Evolutionary conservation across 768 basidiomycete genomes (phyloP).

Genomic region (Rhizopogon vinicolor): DNA sequence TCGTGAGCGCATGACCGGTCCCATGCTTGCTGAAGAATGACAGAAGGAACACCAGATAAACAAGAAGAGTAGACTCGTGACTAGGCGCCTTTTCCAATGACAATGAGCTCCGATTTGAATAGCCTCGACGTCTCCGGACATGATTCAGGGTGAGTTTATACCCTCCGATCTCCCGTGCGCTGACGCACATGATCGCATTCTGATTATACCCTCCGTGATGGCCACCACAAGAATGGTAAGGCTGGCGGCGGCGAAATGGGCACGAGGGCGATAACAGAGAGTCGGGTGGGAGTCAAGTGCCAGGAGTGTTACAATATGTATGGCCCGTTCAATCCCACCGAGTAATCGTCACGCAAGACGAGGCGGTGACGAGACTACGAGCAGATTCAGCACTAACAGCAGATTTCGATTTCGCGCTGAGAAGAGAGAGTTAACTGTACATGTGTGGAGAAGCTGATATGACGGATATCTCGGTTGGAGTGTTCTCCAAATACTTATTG

Average conservation of each 20-base stretch:
- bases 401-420: too few species aligned
- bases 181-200: constrained; percentile 14
- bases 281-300: not conserved
- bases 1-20: not conserved
- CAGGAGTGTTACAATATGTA: not conserved
- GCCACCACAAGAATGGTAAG: constrained; percentile 70
- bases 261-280: constrained; percentile 37
- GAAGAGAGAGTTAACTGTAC: too few species aligned
- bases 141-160: constrained; percentile 46
- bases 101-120: constrained; percentile 60
- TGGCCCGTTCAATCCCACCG: too few species aligned
- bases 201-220: constrained; percentile 44
- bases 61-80: not conserved
- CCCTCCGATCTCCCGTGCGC: constrained; percentile 43
- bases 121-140: constrained; percentile 62
- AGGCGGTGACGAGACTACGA: too few species aligned
- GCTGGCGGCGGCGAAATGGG: constrained; percentile 76
- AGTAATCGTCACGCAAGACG: too few species aligned
- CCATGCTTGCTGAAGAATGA: not conserved
- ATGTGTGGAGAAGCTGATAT: too few species aligned
- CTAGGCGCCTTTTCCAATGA: constrained; percentile 35
- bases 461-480: too few species aligned
- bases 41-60: not conserved
- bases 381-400: too few species aligned
- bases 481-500: too few species aligned